Percentiles rank a stretch among this genome's conserved stretches.
Conservation (phyloP, 1,139 yeast species). For the Suhomyces wounanorum region DNA sequence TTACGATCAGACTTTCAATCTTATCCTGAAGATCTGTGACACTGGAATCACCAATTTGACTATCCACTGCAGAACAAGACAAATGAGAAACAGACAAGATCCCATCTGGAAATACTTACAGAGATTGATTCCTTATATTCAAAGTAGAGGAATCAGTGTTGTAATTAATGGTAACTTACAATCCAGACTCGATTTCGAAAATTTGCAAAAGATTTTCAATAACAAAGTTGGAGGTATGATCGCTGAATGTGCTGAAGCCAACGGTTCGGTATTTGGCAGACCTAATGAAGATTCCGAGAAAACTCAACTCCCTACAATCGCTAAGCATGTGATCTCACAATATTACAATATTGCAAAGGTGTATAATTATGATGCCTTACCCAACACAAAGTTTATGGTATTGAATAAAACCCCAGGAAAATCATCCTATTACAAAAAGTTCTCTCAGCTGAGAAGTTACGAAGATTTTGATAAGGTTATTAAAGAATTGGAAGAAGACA, state of each 20-base stretch:
- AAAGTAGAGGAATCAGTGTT: constrained; percentile 64
- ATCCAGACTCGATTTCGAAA: constrained; percentile 54
- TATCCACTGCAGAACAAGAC: constrained; percentile 85
- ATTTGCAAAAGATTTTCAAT: constrained; percentile 51
- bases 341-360: constrained; percentile 55
- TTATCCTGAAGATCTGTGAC: constrained; percentile 63
- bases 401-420: constrained; percentile 82
- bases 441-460: constrained; percentile 58
- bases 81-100: constrained; percentile 84
- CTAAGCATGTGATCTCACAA: constrained; percentile 58
- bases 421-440: constrained; percentile 56
- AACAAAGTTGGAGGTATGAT: constrained; percentile 82
- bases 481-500: constrained; percentile 26
- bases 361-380: constrained; percentile 32
- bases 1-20: constrained; percentile 55
- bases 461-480: constrained; percentile 44
- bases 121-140: constrained; percentile 63
- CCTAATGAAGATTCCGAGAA: neutral
- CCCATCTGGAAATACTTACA: constrained; percentile 72
- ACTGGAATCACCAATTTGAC: constrained; percentile 89
- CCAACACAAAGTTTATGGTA: constrained; percentile 79
- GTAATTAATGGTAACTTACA: constrained; percentile 79
- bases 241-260: constrained; percentile 86
- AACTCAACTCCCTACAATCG: constrained; percentile 45
- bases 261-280: constrained; percentile 70